Conservation (phyloP, 192 early-diverging fungal species). For the Dissophora globulifera region DNA sequence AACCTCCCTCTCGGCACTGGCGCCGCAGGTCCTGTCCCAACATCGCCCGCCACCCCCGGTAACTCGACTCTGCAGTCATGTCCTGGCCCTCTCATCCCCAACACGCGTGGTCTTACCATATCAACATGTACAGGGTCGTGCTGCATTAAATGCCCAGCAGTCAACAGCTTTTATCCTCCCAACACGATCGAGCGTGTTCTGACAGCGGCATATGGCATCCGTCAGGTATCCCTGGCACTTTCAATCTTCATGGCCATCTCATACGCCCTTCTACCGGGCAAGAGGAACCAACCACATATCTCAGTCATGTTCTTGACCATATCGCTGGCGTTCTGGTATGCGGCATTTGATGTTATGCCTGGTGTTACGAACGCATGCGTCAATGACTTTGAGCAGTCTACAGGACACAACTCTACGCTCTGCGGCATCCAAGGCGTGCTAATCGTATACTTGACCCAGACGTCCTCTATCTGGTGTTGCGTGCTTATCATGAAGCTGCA, state of each 20-base stretch:
- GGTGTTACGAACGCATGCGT: constrained; percentile 41
- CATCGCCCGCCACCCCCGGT: not conserved
- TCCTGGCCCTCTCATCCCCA: constrained; percentile 34
- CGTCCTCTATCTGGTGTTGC: constrained; percentile 42
- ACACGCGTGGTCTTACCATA: constrained; percentile 20
- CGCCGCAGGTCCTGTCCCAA: not conserved
- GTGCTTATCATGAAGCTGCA: constrained; percentile 48
- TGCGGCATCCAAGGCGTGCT: constrained; percentile 43
- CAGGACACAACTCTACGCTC: constrained; percentile 28
- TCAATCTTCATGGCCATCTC: constrained; percentile 42
- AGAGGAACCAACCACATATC: constrained; percentile 40
- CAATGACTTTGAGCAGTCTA: constrained; percentile 43
- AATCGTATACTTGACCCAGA: constrained; percentile 43
- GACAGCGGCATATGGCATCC: constrained; percentile 10
- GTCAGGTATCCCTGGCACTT: constrained; percentile 28
- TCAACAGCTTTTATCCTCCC: constrained; percentile 31
- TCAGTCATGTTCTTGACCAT: constrained; percentile 41
- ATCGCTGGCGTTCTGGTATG: constrained; percentile 39
- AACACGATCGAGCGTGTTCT: constrained; percentile 17
- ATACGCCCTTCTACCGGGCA: constrained; percentile 38
- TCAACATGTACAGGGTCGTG: constrained; percentile 20
- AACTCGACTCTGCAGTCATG: constrained; percentile 3
- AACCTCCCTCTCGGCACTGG: constrained; percentile 6
- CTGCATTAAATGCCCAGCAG: constrained; percentile 38
- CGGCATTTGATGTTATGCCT: constrained; percentile 44